Evolutionary conservation across 2,329 filamentous ascomycete genomes (phyloP).

Genomic region (Ilyonectria sp.): DNA sequence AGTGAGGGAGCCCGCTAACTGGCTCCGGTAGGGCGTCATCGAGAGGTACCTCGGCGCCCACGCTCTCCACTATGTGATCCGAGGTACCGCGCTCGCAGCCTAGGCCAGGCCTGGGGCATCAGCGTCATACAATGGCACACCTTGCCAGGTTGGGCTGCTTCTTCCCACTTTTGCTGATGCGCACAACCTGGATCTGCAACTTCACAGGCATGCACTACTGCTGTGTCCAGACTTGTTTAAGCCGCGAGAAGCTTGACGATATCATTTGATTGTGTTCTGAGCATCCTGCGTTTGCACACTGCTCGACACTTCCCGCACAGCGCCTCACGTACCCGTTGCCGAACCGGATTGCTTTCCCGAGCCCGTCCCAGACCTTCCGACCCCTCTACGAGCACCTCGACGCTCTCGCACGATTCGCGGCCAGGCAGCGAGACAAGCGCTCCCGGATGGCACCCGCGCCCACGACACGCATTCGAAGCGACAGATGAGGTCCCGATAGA

Average conservation of each 20-base stretch:
- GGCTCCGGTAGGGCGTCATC: constrained; percentile 6
- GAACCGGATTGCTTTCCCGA: not conserved
- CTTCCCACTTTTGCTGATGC: constrained; percentile 48
- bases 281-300: not conserved
- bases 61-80: not conserved
- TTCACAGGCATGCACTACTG: constrained; percentile 1
- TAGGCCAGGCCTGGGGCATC: constrained; percentile 16
- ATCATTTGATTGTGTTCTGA: not conserved
- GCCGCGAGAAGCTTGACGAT: not conserved
- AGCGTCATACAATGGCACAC: constrained; percentile 43
- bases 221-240: not conserved
- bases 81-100: constrained; percentile 9
- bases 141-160: constrained; percentile 33
- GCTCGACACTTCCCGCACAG: not conserved
- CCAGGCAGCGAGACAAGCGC: constrained; percentile 27
- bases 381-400: constrained; percentile 21
- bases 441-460: constrained; percentile 42
- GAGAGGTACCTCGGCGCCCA: constrained; percentile 15
- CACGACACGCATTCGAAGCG: constrained; percentile 31
- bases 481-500: constrained; percentile 45
- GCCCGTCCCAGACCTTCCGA: not conserved
- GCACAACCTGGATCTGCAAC: constrained; percentile 20
- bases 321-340: not conserved
- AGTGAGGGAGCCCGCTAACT: constrained; percentile 9
- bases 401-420: constrained; percentile 4